Conservation (phyloP, 2,329 filamentous ascomycete genomes). For the Ophiostoma himal-ulmi region DNA sequence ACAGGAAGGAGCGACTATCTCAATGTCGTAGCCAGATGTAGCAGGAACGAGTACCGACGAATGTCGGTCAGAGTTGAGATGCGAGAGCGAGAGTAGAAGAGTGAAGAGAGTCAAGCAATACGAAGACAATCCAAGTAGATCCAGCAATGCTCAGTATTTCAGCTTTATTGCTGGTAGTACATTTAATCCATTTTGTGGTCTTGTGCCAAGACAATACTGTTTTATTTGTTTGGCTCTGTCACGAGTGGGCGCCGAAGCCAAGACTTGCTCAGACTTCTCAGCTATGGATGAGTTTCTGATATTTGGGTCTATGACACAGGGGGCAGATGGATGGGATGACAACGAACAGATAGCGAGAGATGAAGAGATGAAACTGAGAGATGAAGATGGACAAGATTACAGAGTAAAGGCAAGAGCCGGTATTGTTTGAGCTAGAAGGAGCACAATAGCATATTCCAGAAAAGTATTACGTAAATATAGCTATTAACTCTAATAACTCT, state of each 20-base stretch:
- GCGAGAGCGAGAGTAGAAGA: background rate
- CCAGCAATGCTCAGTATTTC: background rate
- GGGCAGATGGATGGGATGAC: too few species aligned
- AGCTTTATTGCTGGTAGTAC: background rate
- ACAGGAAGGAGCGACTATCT: background rate
- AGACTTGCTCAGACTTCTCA: conserved; percentile 4
- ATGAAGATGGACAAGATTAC: background rate
- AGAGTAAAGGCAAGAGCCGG: background rate
- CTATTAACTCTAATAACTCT: background rate
- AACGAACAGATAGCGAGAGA: too few species aligned
- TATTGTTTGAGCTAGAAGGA: background rate
- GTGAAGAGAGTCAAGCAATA: background rate
- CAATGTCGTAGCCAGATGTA: background rate
- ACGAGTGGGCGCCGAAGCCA: background rate
- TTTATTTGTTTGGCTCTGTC: conserved; percentile 4
- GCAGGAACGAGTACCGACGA: background rate
- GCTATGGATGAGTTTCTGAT: background rate
- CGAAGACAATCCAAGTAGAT: too few species aligned
- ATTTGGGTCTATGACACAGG: too few species aligned
- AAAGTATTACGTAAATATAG: background rate
- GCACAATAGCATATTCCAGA: background rate
- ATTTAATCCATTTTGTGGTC: background rate
- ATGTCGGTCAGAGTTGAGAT: conserved; percentile 2
- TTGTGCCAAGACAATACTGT: conserved; percentile 12
- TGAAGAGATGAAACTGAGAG: background rate